These are phyloP conservation scores for Triglochin maritima DNA, from an alignment of 106 monocot genomes.

Conservation along the genomic window DNA sequence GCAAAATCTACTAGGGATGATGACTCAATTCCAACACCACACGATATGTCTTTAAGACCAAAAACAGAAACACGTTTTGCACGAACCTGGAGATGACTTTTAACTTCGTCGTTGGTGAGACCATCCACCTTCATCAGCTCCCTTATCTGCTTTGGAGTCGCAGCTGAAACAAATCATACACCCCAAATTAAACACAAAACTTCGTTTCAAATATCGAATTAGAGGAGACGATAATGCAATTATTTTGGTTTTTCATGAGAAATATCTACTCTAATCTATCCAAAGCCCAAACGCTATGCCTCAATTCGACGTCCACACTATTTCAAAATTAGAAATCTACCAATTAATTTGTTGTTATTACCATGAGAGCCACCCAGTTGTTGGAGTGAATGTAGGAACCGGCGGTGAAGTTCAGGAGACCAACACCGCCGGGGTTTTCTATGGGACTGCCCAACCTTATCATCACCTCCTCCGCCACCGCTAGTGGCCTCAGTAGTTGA, in stretches of 20 bases:
- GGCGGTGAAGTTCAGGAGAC: conserved; percentile 80
- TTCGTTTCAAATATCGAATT: too few species aligned
- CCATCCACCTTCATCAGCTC: conserved; percentile 81
- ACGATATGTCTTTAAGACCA: background rate
- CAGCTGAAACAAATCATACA: conserved; percentile 21
- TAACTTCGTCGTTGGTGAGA: conserved; percentile 73
- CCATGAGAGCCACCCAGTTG: conserved; percentile 80
- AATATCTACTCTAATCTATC: too few species aligned
- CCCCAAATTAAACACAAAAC: background rate
- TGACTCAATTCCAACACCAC: background rate
- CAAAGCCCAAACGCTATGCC: too few species aligned
- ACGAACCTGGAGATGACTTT: conserved; percentile 71
- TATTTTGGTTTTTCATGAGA: too few species aligned
- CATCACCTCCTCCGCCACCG: conserved; percentile 1
- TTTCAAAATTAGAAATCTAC: too few species aligned
- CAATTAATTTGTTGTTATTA: conserved; percentile 1
- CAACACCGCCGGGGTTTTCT: conserved; percentile 73
- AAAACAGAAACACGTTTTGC: background rate
- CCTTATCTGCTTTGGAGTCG: conserved; percentile 69
- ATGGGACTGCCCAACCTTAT: conserved; percentile 26
- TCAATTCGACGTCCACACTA: too few species aligned
- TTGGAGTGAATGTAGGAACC: conserved; percentile 68
- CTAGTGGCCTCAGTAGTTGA: conserved; percentile 15
- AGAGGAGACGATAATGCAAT: too few species aligned
- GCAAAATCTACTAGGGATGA: background rate